Evolutionary conservation across 1,284 basidiomycete genomes (phyloP), one percentile per base, ranked within the genome.

Genomic region (Gymnopus androsaceus): DNA sequence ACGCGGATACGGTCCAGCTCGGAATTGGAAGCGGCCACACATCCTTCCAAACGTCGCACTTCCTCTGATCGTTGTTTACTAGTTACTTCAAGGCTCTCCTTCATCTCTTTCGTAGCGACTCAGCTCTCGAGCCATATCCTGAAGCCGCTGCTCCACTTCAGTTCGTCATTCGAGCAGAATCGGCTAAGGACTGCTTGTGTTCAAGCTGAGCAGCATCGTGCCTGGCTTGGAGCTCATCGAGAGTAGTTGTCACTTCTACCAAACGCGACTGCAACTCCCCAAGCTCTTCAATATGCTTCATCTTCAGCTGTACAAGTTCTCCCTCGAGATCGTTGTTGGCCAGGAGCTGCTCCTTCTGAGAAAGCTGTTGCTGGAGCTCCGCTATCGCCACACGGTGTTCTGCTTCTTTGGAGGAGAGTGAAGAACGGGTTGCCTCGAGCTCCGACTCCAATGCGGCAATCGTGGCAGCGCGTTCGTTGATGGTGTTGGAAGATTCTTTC

Each of bases 251-350:
- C 6, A 70, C 63, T 31, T 69, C 65, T 4, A 66, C 66, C 17
- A 82, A 66, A 36, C 66, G 73, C 17, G 62, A 61, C 49, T 77
- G 74, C 9, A 80, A 62, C 5, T 59, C 59, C 2, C 65, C 67
- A 37, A 79, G 59, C 49, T 79, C 76, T 38, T 73, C 69, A 3
- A 71, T 66, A 50, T 79, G 75, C 44, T 70, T 68, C 41, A 68
- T 62, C 56, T 69, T 73, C 46, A 77, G 62, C 28, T 67, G 65
- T n/a, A 64, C 69, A 1, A 80, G 36, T 17, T 68, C 64, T 44
- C 63, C 63, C 45, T 71, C 67, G 1, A 62, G 58, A 44, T 63
- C 63, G 33, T 64, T 67, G 28, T 62, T 56, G 15, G 58, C 53
- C 11, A 65, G 62, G 6, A 60, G 53, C 27, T 51, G 57, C n/a